These are phyloP conservation scores for Primulina eburnea DNA, from an alignment of 257 asterid genomes.

Conservation along the genomic window DNA sequence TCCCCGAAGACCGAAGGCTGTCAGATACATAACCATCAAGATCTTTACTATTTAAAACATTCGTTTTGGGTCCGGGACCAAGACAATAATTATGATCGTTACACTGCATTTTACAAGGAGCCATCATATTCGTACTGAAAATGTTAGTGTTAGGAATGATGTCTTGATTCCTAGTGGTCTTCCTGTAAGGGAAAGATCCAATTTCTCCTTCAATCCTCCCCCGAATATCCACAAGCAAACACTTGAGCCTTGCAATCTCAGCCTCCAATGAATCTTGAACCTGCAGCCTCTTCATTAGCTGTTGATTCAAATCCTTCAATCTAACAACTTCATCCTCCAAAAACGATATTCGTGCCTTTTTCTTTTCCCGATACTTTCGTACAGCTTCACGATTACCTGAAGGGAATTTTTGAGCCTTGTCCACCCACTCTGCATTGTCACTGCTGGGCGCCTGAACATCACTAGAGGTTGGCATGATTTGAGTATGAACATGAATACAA, in stretches of 20 bases:
- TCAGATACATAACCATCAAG: constrained; percentile 59
- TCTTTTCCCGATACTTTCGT: constrained; percentile 91
- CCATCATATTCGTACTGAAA: constrained; percentile 45
- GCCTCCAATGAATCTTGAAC: constrained; percentile 86
- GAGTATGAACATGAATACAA: constrained; percentile 92
- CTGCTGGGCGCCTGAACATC: constrained; percentile 64
- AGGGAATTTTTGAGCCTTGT: constrained; percentile 66
- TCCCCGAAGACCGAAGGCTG: constrained; percentile 48
- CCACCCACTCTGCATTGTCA: constrained; percentile 83
- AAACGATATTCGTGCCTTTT: constrained; percentile 79
- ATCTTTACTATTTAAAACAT: constrained; percentile 44
- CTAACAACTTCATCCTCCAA: constrained; percentile 82
- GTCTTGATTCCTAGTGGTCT: constrained; percentile 52
- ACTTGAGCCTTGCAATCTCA: constrained; percentile 67
- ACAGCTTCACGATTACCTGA: constrained; percentile 91
- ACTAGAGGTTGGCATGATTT: constrained; percentile 62
- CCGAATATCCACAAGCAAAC: constrained; percentile 87
- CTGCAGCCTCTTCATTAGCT: constrained; percentile 81
- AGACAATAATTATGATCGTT: constrained; percentile 76
- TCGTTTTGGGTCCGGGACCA: constrained; percentile 59
- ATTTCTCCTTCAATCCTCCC: constrained; percentile 98
- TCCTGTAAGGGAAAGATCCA: constrained; percentile 94
- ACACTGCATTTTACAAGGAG: constrained; percentile 74
- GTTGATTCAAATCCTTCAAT: constrained; percentile 59
- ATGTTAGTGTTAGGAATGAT: constrained; percentile 39